Evolutionary conservation across 805 yeast genomes (phyloP), one percentile per base, ranked within the genome.

Genomic region (Ogataea ramenticola): DNA sequence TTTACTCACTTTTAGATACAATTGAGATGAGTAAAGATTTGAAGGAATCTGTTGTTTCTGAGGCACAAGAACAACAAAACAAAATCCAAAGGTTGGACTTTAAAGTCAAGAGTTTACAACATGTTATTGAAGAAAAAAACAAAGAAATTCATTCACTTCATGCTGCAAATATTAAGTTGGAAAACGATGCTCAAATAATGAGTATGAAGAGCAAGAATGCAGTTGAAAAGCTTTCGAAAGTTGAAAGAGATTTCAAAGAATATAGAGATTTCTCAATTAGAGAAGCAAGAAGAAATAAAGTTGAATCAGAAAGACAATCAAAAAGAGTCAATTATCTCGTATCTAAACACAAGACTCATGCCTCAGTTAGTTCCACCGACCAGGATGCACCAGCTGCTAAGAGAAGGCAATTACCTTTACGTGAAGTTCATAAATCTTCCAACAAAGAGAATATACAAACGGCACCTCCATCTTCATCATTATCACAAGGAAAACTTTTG

Each of bases 1-100:
- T 61, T 4, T 58, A 55, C 40, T 42, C 55, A 4, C 48, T 65
- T 14, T 42, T 61, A 15, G 50, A 49, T 17, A 43, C 57, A 1
- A 19, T 51, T 2, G 64, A 61, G 16, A 46, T 50, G n/a, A 45
- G 54, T 8, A 50, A 43, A 21, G 44, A 45, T 21, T 44, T 48
- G 16, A 54, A 56, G 21, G 59, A 57, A 27, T n/a, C 44, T 3
- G 24, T 47, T 2, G 17, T 47, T 22, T 44, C 39, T 36, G 49
- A 48, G 19, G 14, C 48, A 11, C 36, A 41, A 4, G 52, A 52
- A 15, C 51, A 50, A 27, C 49, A 51, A 17, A 11, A 26, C 15
- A 52, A 50, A 20, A 51, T 47, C 1, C 45, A 49, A 2, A 19
- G 34, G 15, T 45, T 54, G 35, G 46, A 49, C 17, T 34, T 27